These are phyloP conservation scores for Xylaria sp. DNA, from an alignment of 2,329 filamentous ascomycete species.

Conservation along the genomic window DNA sequence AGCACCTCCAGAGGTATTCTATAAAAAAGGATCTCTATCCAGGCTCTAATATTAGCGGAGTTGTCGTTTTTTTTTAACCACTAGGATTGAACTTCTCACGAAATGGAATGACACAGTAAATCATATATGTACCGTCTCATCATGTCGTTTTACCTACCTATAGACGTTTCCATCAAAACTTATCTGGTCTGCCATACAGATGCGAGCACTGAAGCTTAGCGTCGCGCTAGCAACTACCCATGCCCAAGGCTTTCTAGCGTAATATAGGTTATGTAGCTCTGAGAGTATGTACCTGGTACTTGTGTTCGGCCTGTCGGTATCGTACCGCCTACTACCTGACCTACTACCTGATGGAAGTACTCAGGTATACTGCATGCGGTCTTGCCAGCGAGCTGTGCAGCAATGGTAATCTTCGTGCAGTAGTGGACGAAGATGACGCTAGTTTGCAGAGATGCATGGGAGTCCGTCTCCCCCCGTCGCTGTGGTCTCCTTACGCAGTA, in stretches of 20 bases:
- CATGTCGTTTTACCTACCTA: neutral
- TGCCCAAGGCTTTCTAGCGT: neutral
- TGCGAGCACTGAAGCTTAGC: neutral
- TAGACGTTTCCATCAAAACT: neutral
- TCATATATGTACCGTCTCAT: neutral
- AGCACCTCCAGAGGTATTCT: neutral
- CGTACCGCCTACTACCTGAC: neutral
- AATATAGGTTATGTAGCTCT: neutral
- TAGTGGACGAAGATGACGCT: constrained; percentile 12
- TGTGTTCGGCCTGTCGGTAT: neutral
- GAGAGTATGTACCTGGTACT: neutral
- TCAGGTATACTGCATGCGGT: neutral
- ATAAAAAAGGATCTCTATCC: neutral
- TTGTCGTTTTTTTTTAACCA: neutral
- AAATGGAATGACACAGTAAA: neutral
- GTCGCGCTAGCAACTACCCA: constrained; percentile 3
- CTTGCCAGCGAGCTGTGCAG: constrained; percentile 1
- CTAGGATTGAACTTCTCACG: neutral
- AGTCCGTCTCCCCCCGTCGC: neutral
- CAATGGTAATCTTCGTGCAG: constrained; percentile 8
- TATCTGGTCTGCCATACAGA: neutral
- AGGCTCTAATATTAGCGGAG: neutral
- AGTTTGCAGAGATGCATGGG: neutral
- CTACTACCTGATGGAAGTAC: neutral
- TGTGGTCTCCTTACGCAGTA: neutral